A percentile compares a stretch with the other conserved stretches of the same genome.
Conservation (phyloP, 2,329 filamentous ascomycete genomes). For the Thelonectria blattea region DNA sequence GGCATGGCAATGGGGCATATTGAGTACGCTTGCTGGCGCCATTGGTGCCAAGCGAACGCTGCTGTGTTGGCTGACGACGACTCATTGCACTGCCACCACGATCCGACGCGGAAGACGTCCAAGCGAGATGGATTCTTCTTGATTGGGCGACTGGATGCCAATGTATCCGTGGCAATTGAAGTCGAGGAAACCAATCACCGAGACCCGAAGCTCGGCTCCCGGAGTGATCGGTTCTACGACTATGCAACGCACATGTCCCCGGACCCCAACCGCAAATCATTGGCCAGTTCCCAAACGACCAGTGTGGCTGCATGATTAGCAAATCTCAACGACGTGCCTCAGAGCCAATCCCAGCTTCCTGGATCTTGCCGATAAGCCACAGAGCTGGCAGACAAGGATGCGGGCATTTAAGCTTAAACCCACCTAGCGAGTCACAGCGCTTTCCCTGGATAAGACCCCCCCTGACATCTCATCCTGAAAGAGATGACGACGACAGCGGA, state of each 20-base stretch:
- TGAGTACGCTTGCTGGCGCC: background rate
- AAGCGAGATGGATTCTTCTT: background rate
- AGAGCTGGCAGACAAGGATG: conserved; percentile 10
- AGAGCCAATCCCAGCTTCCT: conserved; percentile 10
- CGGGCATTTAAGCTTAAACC: conserved; percentile 19
- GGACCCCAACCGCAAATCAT: conserved; percentile 2
- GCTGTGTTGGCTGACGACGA: conserved; percentile 9
- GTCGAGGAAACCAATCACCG: background rate
- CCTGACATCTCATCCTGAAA: background rate
- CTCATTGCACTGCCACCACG: conserved; percentile 15
- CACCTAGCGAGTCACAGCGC: background rate
- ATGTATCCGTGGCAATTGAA: background rate
- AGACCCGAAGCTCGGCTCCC: background rate
- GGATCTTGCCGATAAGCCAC: conserved; percentile 8
- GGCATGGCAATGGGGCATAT: background rate
- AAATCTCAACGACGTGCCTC: background rate
- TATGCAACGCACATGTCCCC: background rate
- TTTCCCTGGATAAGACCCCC: background rate
- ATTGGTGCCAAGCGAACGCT: conserved; percentile 4
- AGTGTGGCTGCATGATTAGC: background rate
- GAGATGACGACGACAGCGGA: conserved; percentile 2
- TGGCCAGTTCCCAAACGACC: background rate
- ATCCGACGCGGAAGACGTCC: background rate
- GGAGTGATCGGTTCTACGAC: background rate
- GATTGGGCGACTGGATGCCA: background rate